phyloP scores from a whole-genome alignment of 345 rosid species.

The Eucalyptus cloeziana region DNA sequence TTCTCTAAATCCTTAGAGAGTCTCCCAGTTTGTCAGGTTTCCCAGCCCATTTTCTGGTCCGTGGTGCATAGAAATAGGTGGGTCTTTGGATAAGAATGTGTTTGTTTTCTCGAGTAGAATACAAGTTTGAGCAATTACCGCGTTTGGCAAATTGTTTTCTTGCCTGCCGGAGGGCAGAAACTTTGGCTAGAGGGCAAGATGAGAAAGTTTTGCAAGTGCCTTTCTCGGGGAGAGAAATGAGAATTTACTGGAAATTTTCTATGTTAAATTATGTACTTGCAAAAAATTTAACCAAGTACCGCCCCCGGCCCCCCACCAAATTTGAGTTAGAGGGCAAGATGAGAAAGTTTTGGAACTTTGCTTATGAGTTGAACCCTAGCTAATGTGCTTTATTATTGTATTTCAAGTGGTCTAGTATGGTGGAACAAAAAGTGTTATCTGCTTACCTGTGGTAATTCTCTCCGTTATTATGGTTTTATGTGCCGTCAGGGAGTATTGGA shows the following conservation, averaged over 20 bases:
- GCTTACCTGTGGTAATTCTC: not conserved
- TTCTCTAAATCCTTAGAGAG: not conserved
- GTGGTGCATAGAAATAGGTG: not conserved
- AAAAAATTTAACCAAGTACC: not conserved
- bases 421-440: not conserved
- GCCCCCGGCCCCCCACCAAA: not conserved
- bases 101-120: not conserved
- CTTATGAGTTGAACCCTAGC: not conserved
- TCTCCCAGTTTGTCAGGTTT: not conserved
- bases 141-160: not conserved
- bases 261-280: not conserved
- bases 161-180: not conserved
- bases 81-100: not conserved
- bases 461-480: not conserved
- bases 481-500: slow-evolving; percentile 65
- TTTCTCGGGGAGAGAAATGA: not conserved
- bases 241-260: not conserved
- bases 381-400: not conserved
- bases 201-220: not conserved
- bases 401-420: not conserved
- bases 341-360: not conserved
- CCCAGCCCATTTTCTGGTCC: not conserved
- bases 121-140: not conserved
- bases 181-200: not conserved
- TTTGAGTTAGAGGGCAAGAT: too few relatives aligned